These are phyloP conservation scores for Phaeomoniella chlamydospora DNA, from an alignment of 2,329 filamentous ascomycete species.

Conservation along the genomic window DNA sequence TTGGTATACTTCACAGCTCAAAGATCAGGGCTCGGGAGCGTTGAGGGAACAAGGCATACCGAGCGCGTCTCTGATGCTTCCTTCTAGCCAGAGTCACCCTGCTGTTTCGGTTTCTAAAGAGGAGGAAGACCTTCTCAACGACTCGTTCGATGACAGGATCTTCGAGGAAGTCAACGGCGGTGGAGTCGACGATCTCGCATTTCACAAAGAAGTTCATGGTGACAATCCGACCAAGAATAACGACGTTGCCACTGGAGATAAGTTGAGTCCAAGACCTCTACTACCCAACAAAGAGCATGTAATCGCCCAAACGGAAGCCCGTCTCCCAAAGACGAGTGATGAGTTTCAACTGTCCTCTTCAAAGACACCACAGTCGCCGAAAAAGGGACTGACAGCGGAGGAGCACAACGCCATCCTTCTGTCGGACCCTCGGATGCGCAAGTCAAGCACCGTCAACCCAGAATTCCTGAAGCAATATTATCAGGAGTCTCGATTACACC, in stretches of 20 bases:
- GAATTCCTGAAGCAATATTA: constrained; percentile 92
- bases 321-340: neutral
- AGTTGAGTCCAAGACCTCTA: neutral
- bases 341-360: constrained; percentile 2
- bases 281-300: neutral
- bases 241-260: neutral
- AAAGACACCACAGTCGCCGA: constrained; percentile 13
- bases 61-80: neutral
- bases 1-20: constrained; percentile 67
- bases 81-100: neutral
- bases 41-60: neutral
- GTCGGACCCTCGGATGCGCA: constrained; percentile 69
- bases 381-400: constrained; percentile 58
- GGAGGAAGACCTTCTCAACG: neutral
- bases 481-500: constrained; percentile 84
- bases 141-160: neutral
- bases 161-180: neutral
- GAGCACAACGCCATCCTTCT: constrained; percentile 81
- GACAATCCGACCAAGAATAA: neutral
- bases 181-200: neutral
- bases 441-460: constrained; percentile 83
- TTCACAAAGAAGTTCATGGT: neutral
- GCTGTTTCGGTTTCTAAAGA: neutral
- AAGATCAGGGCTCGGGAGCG: constrained; percentile 11
- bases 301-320: neutral